phyloP scores from a whole-genome alignment of 441 rosid species.

The Geranium incanum region DNA sequence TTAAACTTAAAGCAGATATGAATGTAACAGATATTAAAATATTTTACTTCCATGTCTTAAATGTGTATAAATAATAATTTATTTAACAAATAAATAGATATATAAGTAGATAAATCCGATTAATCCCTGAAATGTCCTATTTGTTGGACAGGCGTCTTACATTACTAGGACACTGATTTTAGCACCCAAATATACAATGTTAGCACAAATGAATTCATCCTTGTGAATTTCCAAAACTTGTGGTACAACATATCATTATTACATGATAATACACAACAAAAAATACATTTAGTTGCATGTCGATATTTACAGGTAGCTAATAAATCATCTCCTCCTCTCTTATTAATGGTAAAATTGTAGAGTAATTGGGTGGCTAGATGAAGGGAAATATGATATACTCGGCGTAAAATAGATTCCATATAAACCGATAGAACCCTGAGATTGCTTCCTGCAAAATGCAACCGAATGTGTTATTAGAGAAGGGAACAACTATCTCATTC shows the following conservation, averaged over 20 bases:
- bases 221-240: constrained; percentile 4
- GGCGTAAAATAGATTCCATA: constrained; percentile 89
- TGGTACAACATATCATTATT: constrained; percentile 10
- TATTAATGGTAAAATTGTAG: neutral
- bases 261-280: neutral
- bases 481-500: neutral
- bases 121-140: no score
- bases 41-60: no score
- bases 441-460: constrained; percentile 70
- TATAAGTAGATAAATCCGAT: no score
- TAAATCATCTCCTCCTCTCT: constrained; percentile 12
- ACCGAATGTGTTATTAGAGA: constrained; percentile 14
- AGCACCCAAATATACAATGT: no score
- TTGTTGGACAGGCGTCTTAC: no score
- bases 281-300: neutral
- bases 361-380: constrained; percentile 29
- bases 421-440: constrained; percentile 61
- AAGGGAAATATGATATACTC: constrained; percentile 83
- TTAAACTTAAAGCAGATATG: no score
- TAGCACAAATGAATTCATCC: constrained; percentile 5
- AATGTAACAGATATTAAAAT: no score
- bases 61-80: no score
- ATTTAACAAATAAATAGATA: no score
- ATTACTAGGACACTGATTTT: no score
- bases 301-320: constrained; percentile 18